Evolutionary conservation across 306 rosid species (phyloP).

Genomic region (Begonia loranthoides): DNA sequence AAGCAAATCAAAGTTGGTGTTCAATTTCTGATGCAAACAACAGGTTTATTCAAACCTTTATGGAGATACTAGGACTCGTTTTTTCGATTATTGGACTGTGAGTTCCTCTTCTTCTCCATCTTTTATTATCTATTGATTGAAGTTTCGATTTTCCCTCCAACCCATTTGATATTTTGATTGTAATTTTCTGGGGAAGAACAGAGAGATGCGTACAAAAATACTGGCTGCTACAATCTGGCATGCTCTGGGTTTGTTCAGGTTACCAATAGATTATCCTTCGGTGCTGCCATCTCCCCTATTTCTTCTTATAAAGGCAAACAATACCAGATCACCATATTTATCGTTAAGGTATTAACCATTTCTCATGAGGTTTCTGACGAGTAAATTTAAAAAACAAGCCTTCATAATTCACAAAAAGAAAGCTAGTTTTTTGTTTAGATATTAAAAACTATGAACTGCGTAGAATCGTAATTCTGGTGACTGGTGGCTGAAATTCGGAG

Average conservation of each 20-base stretch:
- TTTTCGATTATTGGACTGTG: conserved; percentile 97
- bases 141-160: background rate
- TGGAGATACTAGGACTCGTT: conserved; percentile 81
- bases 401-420: too few species aligned
- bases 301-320: conserved; percentile 49
- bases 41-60: conserved; percentile 91
- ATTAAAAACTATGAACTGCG: background rate
- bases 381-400: too few species aligned
- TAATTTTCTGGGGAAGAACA: conserved; percentile 12
- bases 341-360: conserved; percentile 70
- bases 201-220: conserved; percentile 99
- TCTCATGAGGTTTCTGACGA: background rate
- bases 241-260: conserved; percentile 96
- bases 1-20: background rate
- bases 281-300: conserved; percentile 83
- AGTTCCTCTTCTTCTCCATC: conserved; percentile 4
- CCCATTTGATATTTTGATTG: background rate
- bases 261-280: conserved; percentile 75
- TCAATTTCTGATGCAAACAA: conserved; percentile 3
- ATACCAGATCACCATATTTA: conserved; percentile 67
- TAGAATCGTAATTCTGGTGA: conserved; percentile 89
- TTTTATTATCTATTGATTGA: background rate
- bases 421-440: too few species aligned
- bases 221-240: conserved; percentile 98
- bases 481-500: conserved; percentile 99